phyloP scores from a whole-genome alignment of 163 green algal species.

The Prototheca wickerhamii region DNA sequence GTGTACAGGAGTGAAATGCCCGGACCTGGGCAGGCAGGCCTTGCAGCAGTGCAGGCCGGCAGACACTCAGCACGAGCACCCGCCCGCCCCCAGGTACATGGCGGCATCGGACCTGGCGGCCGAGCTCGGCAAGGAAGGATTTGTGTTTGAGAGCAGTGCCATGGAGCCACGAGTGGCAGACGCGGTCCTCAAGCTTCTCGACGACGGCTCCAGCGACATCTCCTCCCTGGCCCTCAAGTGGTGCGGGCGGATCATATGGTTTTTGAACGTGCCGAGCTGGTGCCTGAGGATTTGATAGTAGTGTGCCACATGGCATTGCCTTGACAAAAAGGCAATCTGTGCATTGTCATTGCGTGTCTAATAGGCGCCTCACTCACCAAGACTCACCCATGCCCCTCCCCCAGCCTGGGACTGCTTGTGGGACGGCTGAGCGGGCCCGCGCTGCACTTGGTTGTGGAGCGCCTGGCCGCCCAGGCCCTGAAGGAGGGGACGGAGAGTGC shows the following conservation, averaged over 20 bases:
- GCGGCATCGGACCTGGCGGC: conserved; percentile 81
- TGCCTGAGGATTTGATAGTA: background rate
- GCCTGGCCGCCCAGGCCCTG: conserved; percentile 63
- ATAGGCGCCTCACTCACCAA: too few relatives aligned
- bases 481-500: conserved; percentile 47
- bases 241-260: conserved; percentile 33
- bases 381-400: background rate
- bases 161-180: conserved; percentile 50
- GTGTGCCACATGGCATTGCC: too few relatives aligned
- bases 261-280: background rate
- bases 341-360: too few relatives aligned
- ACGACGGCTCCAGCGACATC: conserved; percentile 83
- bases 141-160: conserved; percentile 53
- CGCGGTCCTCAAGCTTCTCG: conserved; percentile 71
- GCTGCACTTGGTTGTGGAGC: conserved; percentile 49
- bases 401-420: conserved; percentile 76
- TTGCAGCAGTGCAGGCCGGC: too few relatives aligned
- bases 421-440: conserved; percentile 48
- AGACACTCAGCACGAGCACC: background rate
- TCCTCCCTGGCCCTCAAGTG: conserved; percentile 84
- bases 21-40: too few relatives aligned
- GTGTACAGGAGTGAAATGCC: background rate
- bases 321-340: too few relatives aligned
- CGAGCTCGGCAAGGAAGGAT: conserved; percentile 74
- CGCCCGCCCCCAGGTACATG: conserved; percentile 69